These are phyloP conservation scores for Globisporangium mamillatum DNA, from an alignment of 352 stramenopile species.

Conservation along the genomic window DNA sequence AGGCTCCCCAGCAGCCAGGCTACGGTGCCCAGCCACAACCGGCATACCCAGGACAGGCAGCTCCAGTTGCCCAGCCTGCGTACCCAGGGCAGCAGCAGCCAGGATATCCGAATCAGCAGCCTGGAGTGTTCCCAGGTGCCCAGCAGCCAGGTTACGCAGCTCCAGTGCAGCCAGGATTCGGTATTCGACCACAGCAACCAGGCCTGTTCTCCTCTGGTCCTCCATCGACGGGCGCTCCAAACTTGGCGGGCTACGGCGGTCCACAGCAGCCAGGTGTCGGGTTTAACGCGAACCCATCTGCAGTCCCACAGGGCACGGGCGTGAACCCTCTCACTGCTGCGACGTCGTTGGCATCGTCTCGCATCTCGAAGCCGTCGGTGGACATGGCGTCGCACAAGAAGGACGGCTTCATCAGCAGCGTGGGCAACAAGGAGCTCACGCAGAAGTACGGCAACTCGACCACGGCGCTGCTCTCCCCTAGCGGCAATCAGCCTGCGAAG, in stretches of 20 bases:
- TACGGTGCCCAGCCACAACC: slow-evolving; percentile 29
- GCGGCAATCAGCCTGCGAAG: slow-evolving; percentile 24
- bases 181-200: slow-evolving; percentile 31
- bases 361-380: slow-evolving; percentile 77
- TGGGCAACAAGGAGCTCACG: slow-evolving; percentile 85
- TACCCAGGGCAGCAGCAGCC: slow-evolving; percentile 26
- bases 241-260: slow-evolving; percentile 27
- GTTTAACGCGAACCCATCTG: slow-evolving; percentile 31
- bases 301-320: slow-evolving; percentile 60
- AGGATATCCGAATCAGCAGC: slow-evolving; percentile 36
- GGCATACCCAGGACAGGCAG: slow-evolving; percentile 19
- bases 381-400: slow-evolving; percentile 82
- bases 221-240: slow-evolving; percentile 33
- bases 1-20: slow-evolving; percentile 18
- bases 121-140: slow-evolving; percentile 19
- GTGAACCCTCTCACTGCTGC: slow-evolving; percentile 67
- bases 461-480: slow-evolving; percentile 57
- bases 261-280: slow-evolving; percentile 30
- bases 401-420: slow-evolving; percentile 82
- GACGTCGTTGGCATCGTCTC: slow-evolving; percentile 55
- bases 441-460: slow-evolving; percentile 84
- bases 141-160: slow-evolving; percentile 34
- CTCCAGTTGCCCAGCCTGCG: background rate
- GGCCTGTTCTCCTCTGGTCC: slow-evolving; percentile 45
- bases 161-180: slow-evolving; percentile 37